Base-by-base conservation (phyloP, 106 monocot species). In the Allium fistulosum region DNA sequence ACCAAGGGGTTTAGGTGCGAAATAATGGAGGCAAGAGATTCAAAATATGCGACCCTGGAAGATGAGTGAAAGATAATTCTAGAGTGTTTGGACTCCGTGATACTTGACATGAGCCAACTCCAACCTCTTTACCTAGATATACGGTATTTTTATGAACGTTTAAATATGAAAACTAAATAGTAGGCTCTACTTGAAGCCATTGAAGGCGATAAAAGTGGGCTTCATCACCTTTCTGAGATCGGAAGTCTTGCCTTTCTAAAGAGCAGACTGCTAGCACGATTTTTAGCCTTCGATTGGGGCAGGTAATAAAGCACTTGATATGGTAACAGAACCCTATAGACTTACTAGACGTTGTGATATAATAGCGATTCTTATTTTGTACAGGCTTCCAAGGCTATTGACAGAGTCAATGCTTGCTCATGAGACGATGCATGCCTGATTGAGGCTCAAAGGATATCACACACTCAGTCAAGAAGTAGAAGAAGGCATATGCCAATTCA, bases 401-500 rank as follows among this genome's bases (percentile, higher is more conserved):
- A 90, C 85, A 22, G 94, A 90, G 46, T 82, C 87, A 46, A 94
- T 94, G 82, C 78, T 94, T 45, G 90, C 87, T 60, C 90, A 94
- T 69, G 90, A 94, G 76, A 87, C 90, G 94, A 94, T 94, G 94
- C 94, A 94, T 81, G 94, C 94, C 46, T 94, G 94, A 87, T 75
- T 94, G 9, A 84, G 94, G 49, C 90, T 94, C 48, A 82, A 87
- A 74, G 94, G 91, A 65, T 87, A 79, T 49, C 66, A 72, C 45
- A 48, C 59, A 16, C 82, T 91, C 51, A 75, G 79, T 59, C 82
- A 66, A 48, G 82, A 87, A 55, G 53, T 75, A 7, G 75, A 75
- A 68, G 75, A 75, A 75, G 75, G 68, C 22, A 75, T 75, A 51
- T 75, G 75, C 49, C 68, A 68, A 13, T 67, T 69, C 4, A 11